Percentiles rank a stretch among this genome's conserved stretches.
Conservation (phyloP, 2,329 filamentous ascomycete genomes). For the Penicillium sp. region DNA sequence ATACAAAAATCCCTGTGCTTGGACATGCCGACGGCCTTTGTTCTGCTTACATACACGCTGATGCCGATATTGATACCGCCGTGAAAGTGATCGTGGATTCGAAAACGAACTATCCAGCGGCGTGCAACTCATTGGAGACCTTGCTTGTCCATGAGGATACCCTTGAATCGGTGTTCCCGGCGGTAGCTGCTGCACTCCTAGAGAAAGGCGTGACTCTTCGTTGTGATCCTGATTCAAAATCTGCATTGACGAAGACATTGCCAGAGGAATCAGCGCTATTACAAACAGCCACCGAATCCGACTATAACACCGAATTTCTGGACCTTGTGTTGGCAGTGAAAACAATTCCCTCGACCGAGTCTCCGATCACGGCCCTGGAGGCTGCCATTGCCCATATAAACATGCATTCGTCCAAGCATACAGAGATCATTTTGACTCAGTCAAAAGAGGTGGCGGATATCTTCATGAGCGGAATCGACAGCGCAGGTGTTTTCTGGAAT, state of each 20-base stretch:
- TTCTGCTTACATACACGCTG: constrained; percentile 76
- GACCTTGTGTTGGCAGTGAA: constrained; percentile 81
- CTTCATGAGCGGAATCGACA: constrained; percentile 84
- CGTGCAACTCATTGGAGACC: constrained; percentile 93
- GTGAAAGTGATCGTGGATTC: constrained; percentile 79
- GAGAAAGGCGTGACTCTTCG: constrained; percentile 75
- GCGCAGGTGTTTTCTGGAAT: constrained; percentile 95
- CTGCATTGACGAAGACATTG: constrained; percentile 55
- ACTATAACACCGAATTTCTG: constrained; percentile 88
- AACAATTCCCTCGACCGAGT: constrained; percentile 55
- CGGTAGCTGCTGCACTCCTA: constrained; percentile 70
- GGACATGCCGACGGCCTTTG: constrained; percentile 96
- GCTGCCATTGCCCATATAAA: constrained; percentile 88
- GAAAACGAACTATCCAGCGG: constrained; percentile 91
- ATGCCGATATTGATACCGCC: constrained; percentile 71
- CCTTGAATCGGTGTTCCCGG: constrained; percentile 65
- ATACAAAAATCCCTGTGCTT: constrained; percentile 90
- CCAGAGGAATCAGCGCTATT: constrained; percentile 50
- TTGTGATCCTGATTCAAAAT: constrained; percentile 70
- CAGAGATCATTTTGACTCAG: constrained; percentile 81
- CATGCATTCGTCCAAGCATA: constrained; percentile 86
- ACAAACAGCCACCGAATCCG: constrained; percentile 63
- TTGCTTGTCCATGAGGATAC: constrained; percentile 76
- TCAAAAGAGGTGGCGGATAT: constrained; percentile 65
- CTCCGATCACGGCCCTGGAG: constrained; percentile 49